These are phyloP conservation scores for Exophiala alcalophila DNA, from an alignment of 2,329 filamentous ascomycete genomes.

Conservation along the genomic window DNA sequence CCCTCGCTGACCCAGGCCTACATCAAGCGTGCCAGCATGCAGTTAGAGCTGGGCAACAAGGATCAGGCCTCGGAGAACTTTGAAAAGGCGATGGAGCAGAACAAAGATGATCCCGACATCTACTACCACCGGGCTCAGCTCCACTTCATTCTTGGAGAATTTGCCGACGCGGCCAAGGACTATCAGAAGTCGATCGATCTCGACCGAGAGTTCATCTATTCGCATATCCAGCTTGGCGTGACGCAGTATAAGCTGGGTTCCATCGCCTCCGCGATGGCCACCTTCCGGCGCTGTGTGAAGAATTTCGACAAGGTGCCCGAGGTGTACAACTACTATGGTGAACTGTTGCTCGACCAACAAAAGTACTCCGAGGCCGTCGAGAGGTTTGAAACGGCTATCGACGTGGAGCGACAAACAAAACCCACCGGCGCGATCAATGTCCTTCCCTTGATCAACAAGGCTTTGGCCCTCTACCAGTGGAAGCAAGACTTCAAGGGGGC, in stretches of 20 bases:
- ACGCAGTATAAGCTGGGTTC: slow-evolving; percentile 99
- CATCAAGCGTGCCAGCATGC: slow-evolving; percentile 98
- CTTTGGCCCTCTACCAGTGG: slow-evolving; percentile 94
- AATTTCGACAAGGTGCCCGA: slow-evolving; percentile 96
- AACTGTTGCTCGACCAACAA: slow-evolving; percentile 92
- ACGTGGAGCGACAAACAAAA: slow-evolving; percentile 94
- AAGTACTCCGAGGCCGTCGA: slow-evolving; percentile 94
- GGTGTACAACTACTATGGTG: slow-evolving; percentile 99
- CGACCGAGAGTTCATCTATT: slow-evolving; percentile 96
- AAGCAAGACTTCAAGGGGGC: slow-evolving; percentile 94
- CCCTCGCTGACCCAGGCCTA: slow-evolving; percentile 89
- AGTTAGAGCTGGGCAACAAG: slow-evolving; percentile 84
- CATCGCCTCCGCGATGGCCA: slow-evolving; percentile 96
- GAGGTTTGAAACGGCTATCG: slow-evolving; percentile 97
- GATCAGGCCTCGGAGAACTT: slow-evolving; percentile 88
- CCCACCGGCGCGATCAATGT: slow-evolving; percentile 91
- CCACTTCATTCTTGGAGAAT: slow-evolving; percentile 95
- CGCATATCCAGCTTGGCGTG: slow-evolving; percentile 97
- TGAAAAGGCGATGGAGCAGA: slow-evolving; percentile 76
- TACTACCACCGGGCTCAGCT: slow-evolving; percentile 99
- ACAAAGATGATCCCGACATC: slow-evolving; percentile 88
- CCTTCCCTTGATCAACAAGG: slow-evolving; percentile 96
- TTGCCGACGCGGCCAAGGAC: slow-evolving; percentile 90
- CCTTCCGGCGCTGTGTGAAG: slow-evolving; percentile 95
- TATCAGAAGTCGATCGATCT: slow-evolving; percentile 99